Evolutionary conservation across 768 basidiomycete species (phyloP).

Genomic region (Leccinum truebloodii): DNA sequence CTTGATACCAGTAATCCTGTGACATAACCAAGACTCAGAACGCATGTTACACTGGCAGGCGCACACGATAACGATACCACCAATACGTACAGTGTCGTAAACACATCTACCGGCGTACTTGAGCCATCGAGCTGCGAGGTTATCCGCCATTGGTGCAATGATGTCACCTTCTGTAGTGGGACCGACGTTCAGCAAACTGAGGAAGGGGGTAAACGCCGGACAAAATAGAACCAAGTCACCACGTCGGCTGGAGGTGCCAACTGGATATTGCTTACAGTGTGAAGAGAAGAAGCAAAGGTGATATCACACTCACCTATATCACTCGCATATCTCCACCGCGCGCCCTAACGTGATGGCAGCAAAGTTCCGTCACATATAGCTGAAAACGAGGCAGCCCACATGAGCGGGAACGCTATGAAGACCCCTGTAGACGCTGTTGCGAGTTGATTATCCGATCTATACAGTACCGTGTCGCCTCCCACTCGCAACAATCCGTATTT

Average conservation of each 20-base stretch:
- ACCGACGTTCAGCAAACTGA: conserved; percentile 52
- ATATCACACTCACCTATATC: no score
- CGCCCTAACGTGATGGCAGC: no score
- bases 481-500: no score
- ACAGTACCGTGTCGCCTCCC: conserved; percentile 13
- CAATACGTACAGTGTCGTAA: conserved; percentile 48
- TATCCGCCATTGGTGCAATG: conserved; percentile 46
- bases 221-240: neutral
- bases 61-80: neutral
- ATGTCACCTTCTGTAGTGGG: conserved; percentile 58
- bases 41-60: neutral
- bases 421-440: conserved; percentile 49
- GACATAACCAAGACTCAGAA: neutral
- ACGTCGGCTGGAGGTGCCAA: neutral
- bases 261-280: no score
- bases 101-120: conserved; percentile 51
- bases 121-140: conserved; percentile 53
- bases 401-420: conserved; percentile 43
- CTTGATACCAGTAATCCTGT: conserved; percentile 51
- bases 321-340: no score
- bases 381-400: no score
- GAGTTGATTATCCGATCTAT: conserved; percentile 4
- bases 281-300: no score
- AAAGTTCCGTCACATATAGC: no score
- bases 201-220: neutral